phyloP scores from a whole-genome alignment of 2,329 filamentous ascomycete species.

The Beauveria australis region DNA sequence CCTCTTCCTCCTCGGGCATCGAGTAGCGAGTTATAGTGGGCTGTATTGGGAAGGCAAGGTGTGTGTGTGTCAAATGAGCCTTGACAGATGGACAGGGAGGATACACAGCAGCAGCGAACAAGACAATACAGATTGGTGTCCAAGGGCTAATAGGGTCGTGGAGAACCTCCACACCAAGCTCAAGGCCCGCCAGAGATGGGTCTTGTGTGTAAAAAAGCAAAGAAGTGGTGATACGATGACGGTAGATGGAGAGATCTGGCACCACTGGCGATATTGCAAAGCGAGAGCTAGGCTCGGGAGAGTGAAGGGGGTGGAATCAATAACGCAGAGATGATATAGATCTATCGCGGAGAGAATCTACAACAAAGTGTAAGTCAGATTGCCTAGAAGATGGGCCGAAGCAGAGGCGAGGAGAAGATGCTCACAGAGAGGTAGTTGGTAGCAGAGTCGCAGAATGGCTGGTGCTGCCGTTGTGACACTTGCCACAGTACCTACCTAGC shows the following conservation, averaged over 20 bases:
- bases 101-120: background rate
- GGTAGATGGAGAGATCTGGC: background rate
- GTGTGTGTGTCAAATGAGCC: constrained; percentile 3
- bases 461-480: background rate
- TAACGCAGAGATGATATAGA: background rate
- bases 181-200: constrained; percentile 5
- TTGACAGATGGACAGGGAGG: background rate
- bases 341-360: background rate
- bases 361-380: background rate
- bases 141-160: background rate
- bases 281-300: background rate
- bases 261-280: background rate
- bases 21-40: constrained; percentile 12
- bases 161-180: constrained; percentile 4
- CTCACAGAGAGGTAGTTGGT: background rate
- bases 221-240: background rate
- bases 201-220: background rate
- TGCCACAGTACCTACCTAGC: background rate
- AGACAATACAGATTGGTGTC: background rate
- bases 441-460: background rate
- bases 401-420: background rate
- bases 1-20: constrained; percentile 12
- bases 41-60: background rate
- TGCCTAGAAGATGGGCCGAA: background rate
- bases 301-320: background rate